Percentiles rank a stretch among this genome's conserved stretches.
Conservation (phyloP, 1,284 basidiomycete species). For the Ceratobasidium papillatum region DNA sequence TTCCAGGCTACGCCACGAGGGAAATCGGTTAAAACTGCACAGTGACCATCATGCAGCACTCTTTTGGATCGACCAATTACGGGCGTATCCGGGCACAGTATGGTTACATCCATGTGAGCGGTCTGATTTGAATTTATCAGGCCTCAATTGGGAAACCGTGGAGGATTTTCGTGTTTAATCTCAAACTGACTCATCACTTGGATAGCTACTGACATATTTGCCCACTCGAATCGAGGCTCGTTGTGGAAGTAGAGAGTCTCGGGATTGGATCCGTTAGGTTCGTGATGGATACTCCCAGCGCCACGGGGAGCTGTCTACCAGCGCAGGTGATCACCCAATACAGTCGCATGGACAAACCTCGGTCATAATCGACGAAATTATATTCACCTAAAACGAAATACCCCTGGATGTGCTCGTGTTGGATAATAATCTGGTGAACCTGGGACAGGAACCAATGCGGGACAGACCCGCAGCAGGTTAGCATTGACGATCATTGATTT, state of each 20-base stretch:
- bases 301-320: background rate
- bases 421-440: background rate
- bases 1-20: constrained; percentile 4
- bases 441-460: background rate
- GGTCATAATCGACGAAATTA: background rate
- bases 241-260: background rate
- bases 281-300: background rate
- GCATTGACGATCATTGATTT: background rate
- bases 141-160: no score
- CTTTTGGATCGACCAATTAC: background rate
- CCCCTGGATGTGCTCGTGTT: background rate
- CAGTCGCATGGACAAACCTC: background rate
- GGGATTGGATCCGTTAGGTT: background rate
- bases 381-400: background rate
- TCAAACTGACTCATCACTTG: no score
- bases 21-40: background rate
- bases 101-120: no score
- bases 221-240: background rate
- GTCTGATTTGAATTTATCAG: no score
- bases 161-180: no score
- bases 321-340: background rate
- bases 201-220: no score
- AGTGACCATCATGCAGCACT: background rate
- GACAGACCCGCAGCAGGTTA: no score
- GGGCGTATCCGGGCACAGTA: background rate